Percentiles rank a stretch among this genome's conserved stretches.
These are phyloP conservation scores for Esteya vermicola DNA, from an alignment of 2,329 filamentous ascomycete species.

Conservation along the genomic window DNA sequence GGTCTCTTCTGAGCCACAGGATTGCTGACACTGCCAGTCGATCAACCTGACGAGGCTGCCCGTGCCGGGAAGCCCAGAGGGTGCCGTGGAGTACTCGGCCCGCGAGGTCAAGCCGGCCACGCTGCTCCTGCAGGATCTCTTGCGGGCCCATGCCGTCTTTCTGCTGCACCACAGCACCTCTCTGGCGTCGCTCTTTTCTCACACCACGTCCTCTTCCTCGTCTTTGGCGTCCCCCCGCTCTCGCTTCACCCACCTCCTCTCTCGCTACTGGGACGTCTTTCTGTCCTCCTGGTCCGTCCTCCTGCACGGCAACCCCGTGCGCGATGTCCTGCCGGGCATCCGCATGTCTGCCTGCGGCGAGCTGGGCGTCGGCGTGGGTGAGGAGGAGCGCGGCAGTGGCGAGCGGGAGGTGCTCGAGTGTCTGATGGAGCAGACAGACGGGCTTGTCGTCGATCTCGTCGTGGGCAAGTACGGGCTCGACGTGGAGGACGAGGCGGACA, in stretches of 20 bases:
- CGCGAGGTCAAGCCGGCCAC: constrained; percentile 76
- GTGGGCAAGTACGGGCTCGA: constrained; percentile 64
- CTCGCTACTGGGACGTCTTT: constrained; percentile 66
- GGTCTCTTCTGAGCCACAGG: no score
- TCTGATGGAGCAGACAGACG: constrained; percentile 65
- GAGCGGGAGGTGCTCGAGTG: constrained; percentile 88
- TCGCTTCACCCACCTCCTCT: constrained; percentile 58
- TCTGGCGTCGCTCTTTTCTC: constrained; percentile 54
- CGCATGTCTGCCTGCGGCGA: constrained; percentile 85
- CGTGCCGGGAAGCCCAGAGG: constrained; percentile 18
- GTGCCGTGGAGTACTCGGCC: constrained; percentile 64
- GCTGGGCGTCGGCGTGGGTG: constrained; percentile 83
- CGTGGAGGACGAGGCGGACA: no score
- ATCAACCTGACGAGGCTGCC: constrained; percentile 14
- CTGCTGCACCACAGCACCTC: constrained; percentile 74
- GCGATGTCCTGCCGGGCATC: constrained; percentile 65
- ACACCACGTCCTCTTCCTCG: constrained; percentile 13
- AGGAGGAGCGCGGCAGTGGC: constrained; percentile 87
- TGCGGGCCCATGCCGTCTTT: constrained; percentile 72
- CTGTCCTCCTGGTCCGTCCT: constrained; percentile 73
- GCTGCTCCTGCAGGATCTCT: constrained; percentile 65
- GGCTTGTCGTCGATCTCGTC: constrained; percentile 74
- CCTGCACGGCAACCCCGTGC: constrained; percentile 75
- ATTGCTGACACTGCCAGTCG: constrained; percentile 7
- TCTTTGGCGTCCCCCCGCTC: constrained; percentile 25